A percentile compares a stretch with the other conserved stretches of the same genome.
These are phyloP conservation scores for Gliomastix tumulicola DNA, from an alignment of 2,329 filamentous ascomycete species.

Conservation along the genomic window DNA sequence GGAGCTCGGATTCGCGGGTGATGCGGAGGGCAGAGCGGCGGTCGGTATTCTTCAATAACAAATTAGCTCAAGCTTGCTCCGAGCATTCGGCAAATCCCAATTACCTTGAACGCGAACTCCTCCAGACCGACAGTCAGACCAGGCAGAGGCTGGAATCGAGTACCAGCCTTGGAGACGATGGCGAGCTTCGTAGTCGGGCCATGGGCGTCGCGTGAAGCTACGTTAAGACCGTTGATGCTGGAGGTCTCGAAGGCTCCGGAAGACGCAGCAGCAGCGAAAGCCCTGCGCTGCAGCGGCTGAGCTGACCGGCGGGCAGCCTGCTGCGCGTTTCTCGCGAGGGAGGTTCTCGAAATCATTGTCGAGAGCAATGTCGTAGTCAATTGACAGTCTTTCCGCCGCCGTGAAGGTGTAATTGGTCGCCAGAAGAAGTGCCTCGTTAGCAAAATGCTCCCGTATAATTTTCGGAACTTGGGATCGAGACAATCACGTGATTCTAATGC, in stretches of 20 bases:
- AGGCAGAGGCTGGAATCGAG: slow-evolving; percentile 83
- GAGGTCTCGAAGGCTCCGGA: slow-evolving; percentile 83
- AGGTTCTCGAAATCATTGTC: slow-evolving; percentile 57
- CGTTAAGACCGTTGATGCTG: slow-evolving; percentile 83
- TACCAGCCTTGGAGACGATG: slow-evolving; percentile 88
- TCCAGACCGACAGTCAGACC: slow-evolving; percentile 86
- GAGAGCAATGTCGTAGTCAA: slow-evolving; percentile 48
- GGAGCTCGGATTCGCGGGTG: slow-evolving; percentile 87
- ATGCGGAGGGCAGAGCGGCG: slow-evolving; percentile 89
- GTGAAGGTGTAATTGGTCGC: slow-evolving; percentile 27
- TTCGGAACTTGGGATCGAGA: slow-evolving; percentile 23
- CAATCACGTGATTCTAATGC: slow-evolving; percentile 26
- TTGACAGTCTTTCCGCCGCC: slow-evolving; percentile 40
- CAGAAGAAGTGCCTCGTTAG: slow-evolving; percentile 34
- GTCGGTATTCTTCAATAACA: slow-evolving; percentile 63
- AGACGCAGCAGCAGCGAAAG: slow-evolving; percentile 51
- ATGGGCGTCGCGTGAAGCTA: slow-evolving; percentile 82
- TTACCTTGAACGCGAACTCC: slow-evolving; percentile 95
- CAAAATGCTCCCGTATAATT: slow-evolving; percentile 37
- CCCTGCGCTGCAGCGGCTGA: slow-evolving; percentile 40
- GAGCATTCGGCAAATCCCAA: slow-evolving; percentile 1
- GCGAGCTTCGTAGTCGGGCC: slow-evolving; percentile 88
- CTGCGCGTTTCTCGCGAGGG: slow-evolving; percentile 51
- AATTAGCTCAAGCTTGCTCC: slow-evolving; percentile 35
- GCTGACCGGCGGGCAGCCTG: slow-evolving; percentile 50